A percentile compares a stretch with the other conserved stretches of the same genome.
Evolutionary conservation across 2,329 filamentous ascomycete genomes (phyloP).

Genomic region (Chaetothyriales sp.): DNA sequence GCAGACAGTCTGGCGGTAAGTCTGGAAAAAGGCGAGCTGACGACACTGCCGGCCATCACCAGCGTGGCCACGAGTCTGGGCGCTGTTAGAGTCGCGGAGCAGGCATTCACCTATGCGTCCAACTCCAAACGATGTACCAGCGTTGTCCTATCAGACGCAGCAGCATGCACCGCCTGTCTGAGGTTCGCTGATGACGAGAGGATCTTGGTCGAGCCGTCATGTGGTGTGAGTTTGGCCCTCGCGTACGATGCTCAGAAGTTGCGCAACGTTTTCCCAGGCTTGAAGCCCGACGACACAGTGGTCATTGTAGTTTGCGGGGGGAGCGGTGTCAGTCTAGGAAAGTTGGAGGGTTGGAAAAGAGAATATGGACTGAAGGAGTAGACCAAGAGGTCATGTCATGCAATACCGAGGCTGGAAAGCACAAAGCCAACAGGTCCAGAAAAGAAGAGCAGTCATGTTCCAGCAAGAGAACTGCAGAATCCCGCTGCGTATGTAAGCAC

Average conservation of each 20-base stretch:
- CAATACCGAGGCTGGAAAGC: not conserved
- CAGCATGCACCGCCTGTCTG: slow-evolving; percentile 64
- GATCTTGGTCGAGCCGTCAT: slow-evolving; percentile 68
- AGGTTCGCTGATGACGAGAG: slow-evolving; percentile 68
- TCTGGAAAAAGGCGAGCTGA: slow-evolving; percentile 38
- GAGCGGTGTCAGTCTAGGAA: slow-evolving; percentile 47
- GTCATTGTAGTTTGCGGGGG: slow-evolving; percentile 79
- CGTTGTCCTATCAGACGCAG: slow-evolving; percentile 54
- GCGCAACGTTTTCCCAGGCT: not conserved
- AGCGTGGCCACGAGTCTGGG: slow-evolving; percentile 62
- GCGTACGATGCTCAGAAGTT: slow-evolving; percentile 9
- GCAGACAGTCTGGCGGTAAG: slow-evolving; percentile 55
- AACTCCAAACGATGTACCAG: slow-evolving; percentile 35
- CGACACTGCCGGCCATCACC: slow-evolving; percentile 56
- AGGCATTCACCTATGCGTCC: slow-evolving; percentile 50
- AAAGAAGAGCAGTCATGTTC: not conserved
- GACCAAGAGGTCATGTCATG: not conserved
- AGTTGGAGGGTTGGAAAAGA: slow-evolving; percentile 27
- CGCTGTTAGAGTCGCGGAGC: slow-evolving; percentile 52
- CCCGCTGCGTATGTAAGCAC: not conserved
- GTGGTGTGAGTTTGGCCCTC: slow-evolving; percentile 57
- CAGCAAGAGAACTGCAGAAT: not conserved
- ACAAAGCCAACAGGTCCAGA: not conserved
- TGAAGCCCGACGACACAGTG: slow-evolving; percentile 45
- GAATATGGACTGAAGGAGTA: slow-evolving; percentile 3